Evolutionary conservation across 345 rosid genomes (phyloP).

Genomic region (rapeseed (Brassica napus)): DNA sequence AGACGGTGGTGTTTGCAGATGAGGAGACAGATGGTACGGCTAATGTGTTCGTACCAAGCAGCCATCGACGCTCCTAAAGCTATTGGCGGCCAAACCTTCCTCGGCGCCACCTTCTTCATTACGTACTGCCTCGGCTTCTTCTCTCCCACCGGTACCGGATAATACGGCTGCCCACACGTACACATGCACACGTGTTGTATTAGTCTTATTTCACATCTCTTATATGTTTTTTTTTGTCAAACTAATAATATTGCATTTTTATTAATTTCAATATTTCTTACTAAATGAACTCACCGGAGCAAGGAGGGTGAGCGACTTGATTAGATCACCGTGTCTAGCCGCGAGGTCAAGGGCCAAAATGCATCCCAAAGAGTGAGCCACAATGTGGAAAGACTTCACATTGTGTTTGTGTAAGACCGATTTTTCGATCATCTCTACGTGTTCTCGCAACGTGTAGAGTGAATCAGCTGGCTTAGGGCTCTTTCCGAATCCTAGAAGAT

Average conservation of each 20-base stretch:
- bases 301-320: constrained; percentile 85
- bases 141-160: constrained; percentile 71
- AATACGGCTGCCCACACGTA: constrained; percentile 65
- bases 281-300: constrained; percentile 65
- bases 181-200: constrained; percentile 15
- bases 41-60: constrained; percentile 94
- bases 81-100: constrained; percentile 85
- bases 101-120: constrained; percentile 78
- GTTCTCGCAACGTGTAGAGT: constrained; percentile 86
- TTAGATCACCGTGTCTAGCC: constrained; percentile 59
- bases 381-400: constrained; percentile 86
- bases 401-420: constrained; percentile 60
- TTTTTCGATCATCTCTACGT: constrained; percentile 85
- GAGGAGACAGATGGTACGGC: constrained; percentile 78
- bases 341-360: constrained; percentile 88
- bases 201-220: not conserved
- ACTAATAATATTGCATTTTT: not conserved
- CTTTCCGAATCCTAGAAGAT: constrained; percentile 91
- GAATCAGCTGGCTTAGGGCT: constrained; percentile 96
- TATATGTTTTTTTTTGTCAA: not conserved
- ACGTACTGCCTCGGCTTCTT: constrained; percentile 65
- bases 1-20: constrained; percentile 86
- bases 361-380: constrained; percentile 98
- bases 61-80: constrained; percentile 87
- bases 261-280: not conserved